A percentile compares a stretch with the other conserved stretches of the same genome.
Evolutionary conservation across 2,329 filamentous ascomycete species (phyloP).

Genomic region (Macroventuria anomochaeta): DNA sequence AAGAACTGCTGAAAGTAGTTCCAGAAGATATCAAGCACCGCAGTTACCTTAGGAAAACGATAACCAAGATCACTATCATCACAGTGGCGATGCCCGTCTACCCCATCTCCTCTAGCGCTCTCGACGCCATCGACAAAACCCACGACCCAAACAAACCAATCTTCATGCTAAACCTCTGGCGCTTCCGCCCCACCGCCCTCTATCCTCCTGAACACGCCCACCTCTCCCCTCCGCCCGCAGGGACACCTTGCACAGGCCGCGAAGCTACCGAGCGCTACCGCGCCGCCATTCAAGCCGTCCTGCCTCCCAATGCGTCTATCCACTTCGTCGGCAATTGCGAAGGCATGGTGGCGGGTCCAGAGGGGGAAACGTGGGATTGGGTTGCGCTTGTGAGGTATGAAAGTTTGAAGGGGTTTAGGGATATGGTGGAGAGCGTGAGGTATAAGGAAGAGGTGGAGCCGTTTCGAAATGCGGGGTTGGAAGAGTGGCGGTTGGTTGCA

Average conservation of each 20-base stretch:
- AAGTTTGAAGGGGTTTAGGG: conserved; percentile 15
- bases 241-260: conserved; percentile 24
- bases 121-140: neutral
- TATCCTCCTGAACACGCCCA: conserved; percentile 18
- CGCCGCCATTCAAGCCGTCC: neutral
- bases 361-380: conserved; percentile 18
- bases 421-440: conserved; percentile 18
- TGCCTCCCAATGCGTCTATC: neutral
- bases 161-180: conserved; percentile 30
- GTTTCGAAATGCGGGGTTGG: conserved; percentile 21
- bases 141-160: conserved; percentile 22
- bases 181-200: conserved; percentile 7
- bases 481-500: conserved; percentile 20
- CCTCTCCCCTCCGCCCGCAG: conserved; percentile 9
- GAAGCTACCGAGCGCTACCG: conserved; percentile 15
- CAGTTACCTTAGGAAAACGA: too few species aligned
- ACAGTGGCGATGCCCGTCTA: neutral
- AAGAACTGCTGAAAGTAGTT: too few species aligned
- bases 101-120: neutral
- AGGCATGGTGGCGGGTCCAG: neutral
- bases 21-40: too few species aligned
- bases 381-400: conserved; percentile 17
- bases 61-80: too few species aligned
- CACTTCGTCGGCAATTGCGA: neutral
- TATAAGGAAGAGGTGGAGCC: conserved; percentile 16